A percentile compares a stretch with the other conserved stretches of the same genome.
These are phyloP conservation scores for Ophiorrhiza pumila DNA, from an alignment of 257 asterid species.

Conservation along the genomic window DNA sequence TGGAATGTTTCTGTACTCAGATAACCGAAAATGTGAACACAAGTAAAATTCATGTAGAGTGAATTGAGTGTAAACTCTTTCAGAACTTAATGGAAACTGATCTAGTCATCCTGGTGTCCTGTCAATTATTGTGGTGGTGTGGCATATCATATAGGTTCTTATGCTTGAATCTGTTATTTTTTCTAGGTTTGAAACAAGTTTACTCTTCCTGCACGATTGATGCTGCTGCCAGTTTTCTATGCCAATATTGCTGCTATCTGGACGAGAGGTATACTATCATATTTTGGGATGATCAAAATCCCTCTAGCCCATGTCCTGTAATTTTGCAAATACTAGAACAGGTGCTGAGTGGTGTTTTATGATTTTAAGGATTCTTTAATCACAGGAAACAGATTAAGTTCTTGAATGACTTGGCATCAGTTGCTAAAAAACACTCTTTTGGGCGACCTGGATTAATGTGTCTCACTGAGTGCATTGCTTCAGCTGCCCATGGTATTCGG, in stretches of 20 bases:
- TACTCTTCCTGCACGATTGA: constrained; percentile 70
- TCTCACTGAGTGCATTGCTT: constrained; percentile 71
- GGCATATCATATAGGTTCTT: neutral
- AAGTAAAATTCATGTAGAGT: neutral
- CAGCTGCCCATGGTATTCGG: constrained; percentile 61
- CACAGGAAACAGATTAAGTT: constrained; percentile 63
- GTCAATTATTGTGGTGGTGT: neutral
- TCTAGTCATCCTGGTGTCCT: neutral
- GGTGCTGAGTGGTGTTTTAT: neutral
- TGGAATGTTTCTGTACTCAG: neutral
- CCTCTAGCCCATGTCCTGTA: neutral
- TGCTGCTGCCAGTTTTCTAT: constrained; percentile 64
- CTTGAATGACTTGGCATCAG: constrained; percentile 54
- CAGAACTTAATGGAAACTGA: constrained; percentile 1
- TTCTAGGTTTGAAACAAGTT: constrained; percentile 67
- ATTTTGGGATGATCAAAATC: neutral
- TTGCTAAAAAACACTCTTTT: constrained; percentile 60
- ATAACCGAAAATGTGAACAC: neutral
- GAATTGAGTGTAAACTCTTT: neutral
- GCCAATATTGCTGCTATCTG: constrained; percentile 54
- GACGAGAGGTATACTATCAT: constrained; percentile 49
- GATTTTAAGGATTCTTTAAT: constrained; percentile 15
- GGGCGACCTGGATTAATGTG: constrained; percentile 96
- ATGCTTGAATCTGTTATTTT: constrained; percentile 1
- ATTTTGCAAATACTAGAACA: neutral